Evolutionary conservation across 441 rosid genomes (phyloP), one percentile per base, ranked within the genome.

Genomic region (Adansonia gregorii): DNA sequence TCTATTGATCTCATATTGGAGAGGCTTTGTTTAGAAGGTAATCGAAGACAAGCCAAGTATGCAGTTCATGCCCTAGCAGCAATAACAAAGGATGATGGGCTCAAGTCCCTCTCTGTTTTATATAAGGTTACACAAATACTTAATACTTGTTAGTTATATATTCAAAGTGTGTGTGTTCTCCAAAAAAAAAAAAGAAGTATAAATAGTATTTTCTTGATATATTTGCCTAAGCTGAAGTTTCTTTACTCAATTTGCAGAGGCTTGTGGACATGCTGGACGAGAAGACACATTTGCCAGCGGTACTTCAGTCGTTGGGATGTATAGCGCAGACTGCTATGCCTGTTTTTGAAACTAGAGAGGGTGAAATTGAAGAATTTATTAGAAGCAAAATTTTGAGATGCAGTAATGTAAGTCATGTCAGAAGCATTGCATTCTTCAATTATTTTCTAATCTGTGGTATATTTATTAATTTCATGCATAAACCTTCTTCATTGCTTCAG

Each of bases 21-120:
- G 88, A 91, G 85, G 83, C 89, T 97, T 56, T 97, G 99, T 78
- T 83, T 97, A 82, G 98, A 97, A 90, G 98, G 99, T 69, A 97
- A 91, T 80, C 92, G 99, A 48, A 88, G 90, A 72, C 98, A 97
- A 83, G 99, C 98, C 54, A 97, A 95, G 86, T 92, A 93, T 89
- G 99, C 99, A 81, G 99, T 97, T 75, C 98, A 91, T 85, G 98
- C 99, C 39, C 87, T 97, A 41, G 99, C 98, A 83, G 94, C 99
- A 75, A 97, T 97, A 89, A 93, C 98, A 77, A 95, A 93, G 87
- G 99, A 97, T 82, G 99, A 97, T 59, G 99, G 99, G 63, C 90
- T 97, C 64, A 97, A 89, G 88, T 92, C 99, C 51, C 97, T 97
- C 63, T 97, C 99, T 79, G 97, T 97, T 87, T 80, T 97, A 56